Conservation (phyloP, 768 basidiomycete genomes). For the Suillus brevipes region DNA sequence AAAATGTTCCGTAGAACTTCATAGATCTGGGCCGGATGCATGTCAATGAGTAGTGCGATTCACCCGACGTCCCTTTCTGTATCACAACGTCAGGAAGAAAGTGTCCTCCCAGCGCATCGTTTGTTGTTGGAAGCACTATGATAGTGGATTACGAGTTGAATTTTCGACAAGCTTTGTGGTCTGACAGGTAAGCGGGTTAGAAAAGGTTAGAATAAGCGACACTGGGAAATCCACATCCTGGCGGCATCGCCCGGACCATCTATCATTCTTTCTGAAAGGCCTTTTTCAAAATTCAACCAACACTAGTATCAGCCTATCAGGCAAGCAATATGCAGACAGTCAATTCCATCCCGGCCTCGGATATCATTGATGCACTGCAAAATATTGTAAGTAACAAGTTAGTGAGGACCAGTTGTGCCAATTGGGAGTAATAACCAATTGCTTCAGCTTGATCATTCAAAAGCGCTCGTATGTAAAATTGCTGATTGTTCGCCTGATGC, state of each 20-base stretch:
- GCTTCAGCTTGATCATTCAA: neutral
- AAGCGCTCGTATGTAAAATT: neutral
- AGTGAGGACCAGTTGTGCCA: neutral
- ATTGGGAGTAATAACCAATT: neutral
- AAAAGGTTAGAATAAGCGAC: too few species aligned
- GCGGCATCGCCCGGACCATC: too few species aligned
- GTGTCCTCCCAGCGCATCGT: too few species aligned
- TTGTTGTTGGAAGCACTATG: too few species aligned
- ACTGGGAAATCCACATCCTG: too few species aligned
- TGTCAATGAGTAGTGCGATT: neutral
- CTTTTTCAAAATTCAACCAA: neutral
- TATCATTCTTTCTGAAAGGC: too few species aligned
- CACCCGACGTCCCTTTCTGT: neutral
- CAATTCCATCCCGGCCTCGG: neutral
- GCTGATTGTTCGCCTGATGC: neutral
- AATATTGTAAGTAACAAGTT: neutral
- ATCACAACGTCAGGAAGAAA: neutral
- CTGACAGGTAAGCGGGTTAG: too few species aligned
- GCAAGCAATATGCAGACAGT: neutral
- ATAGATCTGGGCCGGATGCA: neutral
- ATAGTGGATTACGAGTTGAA: too few species aligned
- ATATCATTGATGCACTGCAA: neutral
- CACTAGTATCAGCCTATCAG: too few species aligned
- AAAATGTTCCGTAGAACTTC: neutral
- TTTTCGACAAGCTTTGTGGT: too few species aligned